These are phyloP conservation scores for Coemansia furcata DNA, from an alignment of 192 early-diverging fungal species.

Conservation along the genomic window DNA sequence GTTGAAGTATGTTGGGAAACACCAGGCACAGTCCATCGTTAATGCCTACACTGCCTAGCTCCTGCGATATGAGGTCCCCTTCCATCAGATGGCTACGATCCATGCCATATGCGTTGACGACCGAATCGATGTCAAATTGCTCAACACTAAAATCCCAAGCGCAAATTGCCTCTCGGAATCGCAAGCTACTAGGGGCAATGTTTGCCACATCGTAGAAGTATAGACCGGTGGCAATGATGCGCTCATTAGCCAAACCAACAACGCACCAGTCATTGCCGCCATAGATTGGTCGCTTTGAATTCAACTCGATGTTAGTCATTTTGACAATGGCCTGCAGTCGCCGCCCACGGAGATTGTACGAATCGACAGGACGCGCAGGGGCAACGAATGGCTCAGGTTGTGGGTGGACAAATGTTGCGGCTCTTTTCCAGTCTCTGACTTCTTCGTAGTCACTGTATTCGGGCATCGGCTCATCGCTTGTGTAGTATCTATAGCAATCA, in stretches of 20 bases:
- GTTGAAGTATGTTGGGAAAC: slow-evolving; percentile 72
- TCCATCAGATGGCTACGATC: slow-evolving; percentile 23
- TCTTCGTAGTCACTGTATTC: neutral
- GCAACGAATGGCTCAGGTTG: slow-evolving; percentile 37
- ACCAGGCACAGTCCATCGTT: slow-evolving; percentile 59
- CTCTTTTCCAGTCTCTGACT: neutral
- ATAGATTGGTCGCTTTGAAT: slow-evolving; percentile 59
- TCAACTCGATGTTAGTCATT: slow-evolving; percentile 63
- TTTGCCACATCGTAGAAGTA: slow-evolving; percentile 69
- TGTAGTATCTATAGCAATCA: neutral
- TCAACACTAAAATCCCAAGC: neutral
- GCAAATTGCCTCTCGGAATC: slow-evolving; percentile 51
- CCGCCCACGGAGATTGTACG: slow-evolving; percentile 29
- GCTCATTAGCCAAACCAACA: slow-evolving; percentile 41
- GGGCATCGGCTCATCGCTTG: neutral
- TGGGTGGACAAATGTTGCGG: slow-evolving; percentile 14
- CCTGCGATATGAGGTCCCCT: slow-evolving; percentile 20
- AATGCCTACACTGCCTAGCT: slow-evolving; percentile 47
- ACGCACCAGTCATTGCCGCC: slow-evolving; percentile 65
- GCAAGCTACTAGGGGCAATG: slow-evolving; percentile 57
- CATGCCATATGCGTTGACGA: slow-evolving; percentile 12
- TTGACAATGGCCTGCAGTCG: slow-evolving; percentile 67
- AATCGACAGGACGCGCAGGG: slow-evolving; percentile 15
- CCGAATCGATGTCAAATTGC: neutral
- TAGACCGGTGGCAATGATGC: slow-evolving; percentile 69